Conservation (phyloP, 2,329 filamentous ascomycete genomes). For the Colletotrichum cuscutae region DNA sequence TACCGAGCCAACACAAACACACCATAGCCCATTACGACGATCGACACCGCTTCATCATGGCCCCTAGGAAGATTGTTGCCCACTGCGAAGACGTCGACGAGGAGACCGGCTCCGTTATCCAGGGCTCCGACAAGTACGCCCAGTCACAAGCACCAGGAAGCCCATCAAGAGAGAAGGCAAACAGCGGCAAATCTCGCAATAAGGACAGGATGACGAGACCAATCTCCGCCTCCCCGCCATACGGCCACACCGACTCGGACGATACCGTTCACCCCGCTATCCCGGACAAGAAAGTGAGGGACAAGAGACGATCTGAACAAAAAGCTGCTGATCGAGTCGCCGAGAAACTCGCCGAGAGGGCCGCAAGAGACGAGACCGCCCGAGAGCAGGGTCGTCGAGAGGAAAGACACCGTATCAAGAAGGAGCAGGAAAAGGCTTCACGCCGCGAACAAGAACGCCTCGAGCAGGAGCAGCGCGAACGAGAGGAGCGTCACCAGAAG, state of each 20-base stretch:
- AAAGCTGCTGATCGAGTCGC: neutral
- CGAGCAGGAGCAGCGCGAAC: slow-evolving; percentile 36
- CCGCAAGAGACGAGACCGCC: neutral
- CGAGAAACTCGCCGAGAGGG: too few relatives aligned
- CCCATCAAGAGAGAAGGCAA: slow-evolving; percentile 60
- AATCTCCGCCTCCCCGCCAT: slow-evolving; percentile 48
- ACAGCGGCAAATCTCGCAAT: slow-evolving; percentile 60
- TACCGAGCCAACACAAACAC: slow-evolving; percentile 8
- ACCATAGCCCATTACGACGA: slow-evolving; percentile 25
- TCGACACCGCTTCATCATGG: slow-evolving; percentile 51
- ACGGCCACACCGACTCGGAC: slow-evolving; percentile 54
- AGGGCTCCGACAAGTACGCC: slow-evolving; percentile 57
- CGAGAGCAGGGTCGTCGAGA: slow-evolving; percentile 37
- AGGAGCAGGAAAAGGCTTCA: slow-evolving; percentile 42
- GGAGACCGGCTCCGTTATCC: slow-evolving; percentile 55
- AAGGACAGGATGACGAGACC: slow-evolving; percentile 47
- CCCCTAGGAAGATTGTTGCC: slow-evolving; percentile 46
- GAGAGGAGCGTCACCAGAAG: slow-evolving; percentile 41
- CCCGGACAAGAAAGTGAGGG: slow-evolving; percentile 44
- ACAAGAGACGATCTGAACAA: slow-evolving; percentile 36
- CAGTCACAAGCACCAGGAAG: slow-evolving; percentile 54
- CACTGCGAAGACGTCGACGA: slow-evolving; percentile 65
- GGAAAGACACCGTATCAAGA: slow-evolving; percentile 37
- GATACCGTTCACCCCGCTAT: slow-evolving; percentile 52
- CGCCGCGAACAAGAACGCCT: slow-evolving; percentile 40